Evolutionary conservation across 2,329 filamentous ascomycete genomes (phyloP).

Genomic region (Fusarium newnesense): DNA sequence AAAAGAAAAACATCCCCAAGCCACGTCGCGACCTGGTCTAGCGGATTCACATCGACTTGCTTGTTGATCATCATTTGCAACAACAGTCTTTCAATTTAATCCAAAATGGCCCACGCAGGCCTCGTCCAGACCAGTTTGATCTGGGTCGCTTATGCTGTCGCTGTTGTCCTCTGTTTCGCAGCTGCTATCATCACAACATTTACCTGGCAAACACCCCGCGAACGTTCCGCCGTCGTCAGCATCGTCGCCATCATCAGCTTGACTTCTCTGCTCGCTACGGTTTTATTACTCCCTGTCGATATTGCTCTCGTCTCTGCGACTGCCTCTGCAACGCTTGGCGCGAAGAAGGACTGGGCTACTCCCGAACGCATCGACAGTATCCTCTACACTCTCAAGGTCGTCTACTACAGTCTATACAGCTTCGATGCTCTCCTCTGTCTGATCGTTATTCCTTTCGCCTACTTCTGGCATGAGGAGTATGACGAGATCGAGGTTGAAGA

Average conservation of each 20-base stretch:
- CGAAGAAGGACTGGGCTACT: conserved; percentile 95
- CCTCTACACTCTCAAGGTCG: conserved; percentile 80
- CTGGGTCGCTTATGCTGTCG: conserved; percentile 92
- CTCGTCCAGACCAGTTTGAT: conserved; percentile 90
- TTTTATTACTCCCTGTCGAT: conserved; percentile 92
- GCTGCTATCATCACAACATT: conserved; percentile 88
- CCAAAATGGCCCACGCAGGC: conserved; percentile 58
- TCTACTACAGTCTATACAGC: conserved; percentile 94
- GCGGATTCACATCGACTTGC: conserved; percentile 11
- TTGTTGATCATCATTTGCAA: conserved; percentile 24
- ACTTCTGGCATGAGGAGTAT: conserved; percentile 98
- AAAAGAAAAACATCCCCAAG: conserved; percentile 2
- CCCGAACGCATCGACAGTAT: conserved; percentile 82
- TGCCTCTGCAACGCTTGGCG: conserved; percentile 76
- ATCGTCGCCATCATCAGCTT: conserved; percentile 87
- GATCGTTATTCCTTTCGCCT: conserved; percentile 90
- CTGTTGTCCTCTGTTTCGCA: conserved; percentile 78
- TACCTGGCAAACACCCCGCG: conserved; percentile 88
- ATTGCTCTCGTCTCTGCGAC: conserved; percentile 95
- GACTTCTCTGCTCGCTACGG: conserved; percentile 87
- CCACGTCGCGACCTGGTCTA: conserved; percentile 17
- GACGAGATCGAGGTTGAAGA: conserved; percentile 91
- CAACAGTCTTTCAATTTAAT: neutral
- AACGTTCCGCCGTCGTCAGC: conserved; percentile 84
- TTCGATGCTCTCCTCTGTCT: conserved; percentile 91